Conservation (phyloP, 202 grass and related monocot species). For the Zizania palustris region DNA sequence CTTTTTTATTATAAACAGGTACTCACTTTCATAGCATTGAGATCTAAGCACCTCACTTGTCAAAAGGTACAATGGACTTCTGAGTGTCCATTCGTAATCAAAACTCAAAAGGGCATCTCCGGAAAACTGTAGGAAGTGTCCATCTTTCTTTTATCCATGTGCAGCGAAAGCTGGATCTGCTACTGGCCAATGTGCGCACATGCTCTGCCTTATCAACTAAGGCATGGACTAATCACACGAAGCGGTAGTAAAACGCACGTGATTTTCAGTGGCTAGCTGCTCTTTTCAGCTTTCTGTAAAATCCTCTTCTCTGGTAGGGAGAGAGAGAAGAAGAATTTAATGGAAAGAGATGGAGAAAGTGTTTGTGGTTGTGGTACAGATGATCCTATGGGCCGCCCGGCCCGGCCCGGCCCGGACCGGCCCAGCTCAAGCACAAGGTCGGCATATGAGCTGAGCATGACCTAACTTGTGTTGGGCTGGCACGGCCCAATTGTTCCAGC, state of each 20-base stretch:
- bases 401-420: no score
- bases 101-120: no score
- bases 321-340: no score
- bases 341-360: neutral
- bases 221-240: conserved; percentile 5
- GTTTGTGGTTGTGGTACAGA: neutral
- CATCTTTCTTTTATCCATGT: conserved; percentile 4
- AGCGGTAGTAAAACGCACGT: neutral
- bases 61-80: neutral
- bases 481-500: no score
- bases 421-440: no score
- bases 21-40: no score
- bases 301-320: neutral
- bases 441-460: no score
- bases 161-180: neutral
- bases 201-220: conserved; percentile 37
- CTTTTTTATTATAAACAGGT: no score
- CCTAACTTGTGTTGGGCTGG: no score
- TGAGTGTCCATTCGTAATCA: no score
- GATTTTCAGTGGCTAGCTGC: neutral
- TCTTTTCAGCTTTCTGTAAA: neutral
- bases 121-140: neutral
- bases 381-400: no score
- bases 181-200: neutral
- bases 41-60: neutral